A percentile compares a stretch with the other conserved stretches of the same genome.
Evolutionary conservation across 495 filamentous ascomycete species (phyloP).

Genomic region (Haplographium delicatum): DNA sequence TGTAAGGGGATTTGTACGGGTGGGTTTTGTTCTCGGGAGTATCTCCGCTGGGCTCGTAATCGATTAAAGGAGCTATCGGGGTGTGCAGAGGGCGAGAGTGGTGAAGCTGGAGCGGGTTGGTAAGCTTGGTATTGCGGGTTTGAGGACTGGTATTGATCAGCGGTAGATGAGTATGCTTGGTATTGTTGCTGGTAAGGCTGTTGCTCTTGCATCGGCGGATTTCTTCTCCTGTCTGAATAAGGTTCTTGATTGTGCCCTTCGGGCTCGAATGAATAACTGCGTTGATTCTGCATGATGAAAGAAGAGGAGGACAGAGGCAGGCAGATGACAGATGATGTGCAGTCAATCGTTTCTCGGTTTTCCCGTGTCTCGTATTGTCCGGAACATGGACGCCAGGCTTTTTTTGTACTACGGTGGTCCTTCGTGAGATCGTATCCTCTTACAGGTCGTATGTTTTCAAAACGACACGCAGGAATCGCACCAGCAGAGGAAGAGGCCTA

Average conservation of each 20-base stretch:
- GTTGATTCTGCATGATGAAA: slow-evolving; percentile 2
- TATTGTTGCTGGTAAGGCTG: slow-evolving; percentile 9
- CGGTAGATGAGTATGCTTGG: slow-evolving; percentile 4
- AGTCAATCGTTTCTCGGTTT: not conserved
- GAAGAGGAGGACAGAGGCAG: slow-evolving; percentile 3
- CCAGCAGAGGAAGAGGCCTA: no score
- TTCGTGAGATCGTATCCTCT: no score
- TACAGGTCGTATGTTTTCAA: no score
- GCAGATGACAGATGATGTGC: slow-evolving; percentile 5
- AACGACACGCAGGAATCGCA: no score
- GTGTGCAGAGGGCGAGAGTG: slow-evolving; percentile 31
- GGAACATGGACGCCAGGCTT: no score
- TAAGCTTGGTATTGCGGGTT: slow-evolving; percentile 27
- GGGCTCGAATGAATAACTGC: slow-evolving; percentile 12
- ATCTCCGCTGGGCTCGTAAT: slow-evolving; percentile 33
- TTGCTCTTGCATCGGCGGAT: slow-evolving; percentile 4
- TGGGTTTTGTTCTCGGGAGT: slow-evolving; percentile 25
- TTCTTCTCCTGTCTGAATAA: slow-evolving; percentile 4
- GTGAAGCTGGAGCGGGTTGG: slow-evolving; percentile 15
- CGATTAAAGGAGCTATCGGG: slow-evolving; percentile 39
- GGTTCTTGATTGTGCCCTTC: slow-evolving; percentile 1
- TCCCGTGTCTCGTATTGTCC: slow-evolving; percentile 2
- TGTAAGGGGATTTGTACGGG: slow-evolving; percentile 7
- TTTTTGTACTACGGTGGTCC: no score
- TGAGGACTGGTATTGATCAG: slow-evolving; percentile 20